Conservation (phyloP, 2,329 filamentous ascomycete species). For the Fusarium mundagurra region DNA sequence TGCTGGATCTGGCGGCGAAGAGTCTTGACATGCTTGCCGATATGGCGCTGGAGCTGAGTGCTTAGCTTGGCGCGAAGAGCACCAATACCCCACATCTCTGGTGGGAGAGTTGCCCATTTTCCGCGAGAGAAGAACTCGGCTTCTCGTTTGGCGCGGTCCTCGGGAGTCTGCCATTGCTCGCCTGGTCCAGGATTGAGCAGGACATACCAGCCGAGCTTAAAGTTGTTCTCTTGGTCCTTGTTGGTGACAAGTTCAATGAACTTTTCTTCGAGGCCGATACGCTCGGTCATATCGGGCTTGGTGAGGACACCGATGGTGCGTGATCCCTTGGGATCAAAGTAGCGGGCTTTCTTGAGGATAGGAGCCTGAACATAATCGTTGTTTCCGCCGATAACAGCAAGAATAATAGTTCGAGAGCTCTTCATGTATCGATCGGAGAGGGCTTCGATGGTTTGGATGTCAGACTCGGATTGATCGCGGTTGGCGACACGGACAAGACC, state of each 20-base stretch:
- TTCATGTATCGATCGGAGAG: slow-evolving; percentile 66
- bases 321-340: slow-evolving; percentile 60
- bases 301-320: slow-evolving; percentile 63
- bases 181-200: slow-evolving; percentile 60
- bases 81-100: slow-evolving; percentile 58
- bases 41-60: slow-evolving; percentile 61
- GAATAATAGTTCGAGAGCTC: slow-evolving; percentile 63
- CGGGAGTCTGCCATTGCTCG: slow-evolving; percentile 55
- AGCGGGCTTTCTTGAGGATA: slow-evolving; percentile 60
- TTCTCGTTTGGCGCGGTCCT: slow-evolving; percentile 55
- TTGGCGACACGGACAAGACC: slow-evolving; percentile 66
- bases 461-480: slow-evolving; percentile 61
- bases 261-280: slow-evolving; percentile 63
- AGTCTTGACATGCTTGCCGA: slow-evolving; percentile 61
- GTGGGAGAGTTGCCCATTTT: slow-evolving; percentile 59
- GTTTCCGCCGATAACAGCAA: slow-evolving; percentile 65
- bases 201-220: slow-evolving; percentile 63
- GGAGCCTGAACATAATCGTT: slow-evolving; percentile 64
- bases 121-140: slow-evolving; percentile 60
- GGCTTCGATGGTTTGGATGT: slow-evolving; percentile 62
- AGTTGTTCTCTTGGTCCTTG: slow-evolving; percentile 60
- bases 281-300: slow-evolving; percentile 63
- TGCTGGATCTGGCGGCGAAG: slow-evolving; percentile 62
- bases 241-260: slow-evolving; percentile 64
- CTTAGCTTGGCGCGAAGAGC: slow-evolving; percentile 61